Base-by-base conservation (phyloP, 2,329 filamentous ascomycete species). In the Xylariales sp. region DNA sequence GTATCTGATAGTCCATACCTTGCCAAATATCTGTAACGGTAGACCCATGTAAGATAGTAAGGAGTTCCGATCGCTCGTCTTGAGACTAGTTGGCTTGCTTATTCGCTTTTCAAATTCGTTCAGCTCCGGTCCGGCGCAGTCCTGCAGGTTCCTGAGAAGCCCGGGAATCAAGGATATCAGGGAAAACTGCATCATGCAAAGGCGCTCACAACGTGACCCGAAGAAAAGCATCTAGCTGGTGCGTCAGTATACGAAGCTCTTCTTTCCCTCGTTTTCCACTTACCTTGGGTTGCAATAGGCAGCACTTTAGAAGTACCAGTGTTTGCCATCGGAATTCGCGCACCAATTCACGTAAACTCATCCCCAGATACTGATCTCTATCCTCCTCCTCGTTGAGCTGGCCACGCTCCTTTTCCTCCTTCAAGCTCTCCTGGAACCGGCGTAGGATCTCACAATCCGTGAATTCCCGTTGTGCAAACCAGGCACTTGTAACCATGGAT, bases 131-230 rank as follows among this genome's bases (percentile, higher is more conserved):
- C 95, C 89, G 34, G 93, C 91, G 53, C 88, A 94, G 65, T 98
- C 93, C 63, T 94, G 83, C n/a, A 98, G 76, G 53, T 85, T 88
- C 54, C 88, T 81, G 54, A 97, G 82, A 40, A 98, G 78, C 42
- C 90, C 89, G 32, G 93, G 93, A 67, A 98, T 94, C 54, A 98
- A 72, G 37, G 91, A 96, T 51, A 98, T 84, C 31, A 98, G 76
- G 29, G 91, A 93, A 67, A 97, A 98, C 62, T 98, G 93, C 65
- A 95, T 90, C 86, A 97, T 95, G 75, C 93, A 98, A 50, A 98
- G 69, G 47, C 86, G 78, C 63, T 98, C 93, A 62, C 93, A 97
- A 52, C 89, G 82, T n/a, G 91, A 89, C 45, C 93, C 90, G 54
- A 97, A 98, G 68, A 98, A 97, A 38, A 98, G 81, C 85, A 97